These are phyloP conservation scores for Soucietia sequanensis DNA, from an alignment of 805 yeast genomes.

Conservation along the genomic window DNA sequence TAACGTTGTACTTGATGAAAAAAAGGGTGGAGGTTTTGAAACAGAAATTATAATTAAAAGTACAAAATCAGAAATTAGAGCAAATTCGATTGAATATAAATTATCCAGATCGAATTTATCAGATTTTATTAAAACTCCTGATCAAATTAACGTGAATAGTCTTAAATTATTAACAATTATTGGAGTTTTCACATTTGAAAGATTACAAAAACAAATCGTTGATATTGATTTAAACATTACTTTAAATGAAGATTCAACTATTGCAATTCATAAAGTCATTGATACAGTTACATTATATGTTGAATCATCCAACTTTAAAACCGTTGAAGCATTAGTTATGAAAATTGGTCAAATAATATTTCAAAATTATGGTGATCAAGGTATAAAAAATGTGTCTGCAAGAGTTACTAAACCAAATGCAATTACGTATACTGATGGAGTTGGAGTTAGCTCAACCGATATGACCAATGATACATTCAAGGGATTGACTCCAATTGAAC, in stretches of 20 bases:
- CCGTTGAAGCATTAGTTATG: constrained; percentile 89
- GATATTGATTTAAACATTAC: constrained; percentile 50
- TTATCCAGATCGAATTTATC: constrained; percentile 29
- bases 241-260: constrained; percentile 23
- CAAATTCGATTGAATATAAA: constrained; percentile 46
- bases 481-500: constrained; percentile 10
- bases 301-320: constrained; percentile 79
- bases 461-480: constrained; percentile 46
- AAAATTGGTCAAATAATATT: constrained; percentile 62
- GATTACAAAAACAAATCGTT: constrained; percentile 78
- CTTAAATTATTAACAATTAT: constrained; percentile 71
- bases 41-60: constrained; percentile 42
- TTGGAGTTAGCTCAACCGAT: constrained; percentile 69
- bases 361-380: constrained; percentile 29
- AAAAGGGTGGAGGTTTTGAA: constrained; percentile 45
- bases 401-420: constrained; percentile 87
- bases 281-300: constrained; percentile 56
- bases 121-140: constrained; percentile 11
- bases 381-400: constrained; percentile 46
- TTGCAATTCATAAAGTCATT: constrained; percentile 43
- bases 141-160: constrained; percentile 41
- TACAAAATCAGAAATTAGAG: constrained; percentile 58
- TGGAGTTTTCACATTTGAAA: constrained; percentile 91
- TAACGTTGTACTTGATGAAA: constrained; percentile 41
- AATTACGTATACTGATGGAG: constrained; percentile 80